Evolutionary conservation across 768 basidiomycete species (phyloP).

Genomic region (Plicaturopsis crispa): DNA sequence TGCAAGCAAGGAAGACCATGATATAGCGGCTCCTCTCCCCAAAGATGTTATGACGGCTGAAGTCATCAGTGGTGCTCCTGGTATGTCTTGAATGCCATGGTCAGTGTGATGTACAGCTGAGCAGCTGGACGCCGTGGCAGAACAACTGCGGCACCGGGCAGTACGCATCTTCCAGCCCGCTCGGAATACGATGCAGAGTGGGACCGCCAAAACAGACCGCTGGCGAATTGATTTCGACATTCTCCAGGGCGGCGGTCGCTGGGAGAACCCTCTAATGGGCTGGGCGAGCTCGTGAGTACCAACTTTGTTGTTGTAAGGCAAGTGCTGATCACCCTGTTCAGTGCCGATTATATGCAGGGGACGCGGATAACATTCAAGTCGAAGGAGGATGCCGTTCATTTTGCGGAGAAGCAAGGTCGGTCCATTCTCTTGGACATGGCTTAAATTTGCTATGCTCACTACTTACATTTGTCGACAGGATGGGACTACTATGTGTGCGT

Average conservation of each 20-base stretch:
- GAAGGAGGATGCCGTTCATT: constrained; percentile 88
- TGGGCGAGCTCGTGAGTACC: constrained; percentile 84
- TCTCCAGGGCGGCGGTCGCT: constrained; percentile 81
- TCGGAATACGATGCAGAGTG: constrained; percentile 93
- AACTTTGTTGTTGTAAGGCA: background rate
- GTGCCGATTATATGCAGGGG: constrained; percentile 95
- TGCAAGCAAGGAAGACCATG: too few relatives aligned
- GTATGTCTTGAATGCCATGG: constrained; percentile 32
- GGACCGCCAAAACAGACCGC: constrained; percentile 72
- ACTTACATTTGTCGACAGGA: constrained; percentile 35
- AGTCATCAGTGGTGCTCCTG: constrained; percentile 77
- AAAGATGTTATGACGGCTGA: constrained; percentile 73
- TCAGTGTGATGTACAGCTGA: constrained; percentile 41
- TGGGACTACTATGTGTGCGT: constrained; percentile 92
- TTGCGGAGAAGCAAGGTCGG: constrained; percentile 93
- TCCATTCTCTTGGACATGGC: constrained; percentile 3
- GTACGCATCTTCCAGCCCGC: constrained; percentile 93
- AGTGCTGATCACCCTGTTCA: constrained; percentile 16
- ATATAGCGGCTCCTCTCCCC: constrained; percentile 21
- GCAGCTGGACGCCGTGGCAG: too few relatives aligned
- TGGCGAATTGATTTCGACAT: constrained; percentile 97
- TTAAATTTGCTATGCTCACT: constrained; percentile 5
- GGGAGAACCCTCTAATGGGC: constrained; percentile 99
- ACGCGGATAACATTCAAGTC: constrained; percentile 76
- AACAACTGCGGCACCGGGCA: constrained; percentile 76